Percentiles rank a stretch among this genome's conserved stretches.
Evolutionary conservation across 257 asterid genomes (phyloP).

Genomic region (Coffea canephora): DNA sequence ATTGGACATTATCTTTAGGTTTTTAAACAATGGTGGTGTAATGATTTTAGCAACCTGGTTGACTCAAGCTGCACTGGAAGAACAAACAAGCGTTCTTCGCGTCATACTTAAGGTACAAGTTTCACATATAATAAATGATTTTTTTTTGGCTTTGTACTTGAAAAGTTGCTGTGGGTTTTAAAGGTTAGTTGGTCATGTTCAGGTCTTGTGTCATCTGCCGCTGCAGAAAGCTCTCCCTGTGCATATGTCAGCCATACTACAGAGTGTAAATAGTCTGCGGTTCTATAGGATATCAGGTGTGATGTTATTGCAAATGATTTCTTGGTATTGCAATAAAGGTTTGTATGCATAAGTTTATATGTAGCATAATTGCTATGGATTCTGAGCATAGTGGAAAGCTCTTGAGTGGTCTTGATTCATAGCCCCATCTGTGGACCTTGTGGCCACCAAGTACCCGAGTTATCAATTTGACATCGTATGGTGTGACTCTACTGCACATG

Average conservation of each 20-base stretch:
- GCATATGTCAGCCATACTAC: conserved; percentile 94
- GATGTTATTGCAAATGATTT: conserved; percentile 35
- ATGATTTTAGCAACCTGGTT: conserved; percentile 95
- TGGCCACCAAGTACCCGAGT: too few relatives aligned
- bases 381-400: not conserved
- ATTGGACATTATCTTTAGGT: conserved; percentile 50
- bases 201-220: conserved; percentile 91
- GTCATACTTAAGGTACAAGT: conserved; percentile 63
- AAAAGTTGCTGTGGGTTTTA: conserved; percentile 9
- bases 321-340: not conserved
- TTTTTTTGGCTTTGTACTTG: not conserved
- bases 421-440: too few relatives aligned
- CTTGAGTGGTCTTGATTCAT: too few relatives aligned
- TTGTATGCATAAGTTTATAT: not conserved
- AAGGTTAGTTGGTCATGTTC: conserved; percentile 28
- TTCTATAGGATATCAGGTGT: conserved; percentile 89
- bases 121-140: not conserved
- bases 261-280: conserved; percentile 84
- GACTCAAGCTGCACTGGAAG: conserved; percentile 88
- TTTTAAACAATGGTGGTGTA: conserved; percentile 75
- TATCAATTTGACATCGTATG: too few relatives aligned
- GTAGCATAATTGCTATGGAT: not conserved
- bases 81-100: conserved; percentile 76
- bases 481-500: too few relatives aligned
- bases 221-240: conserved; percentile 76